A percentile compares a stretch with the other conserved stretches of the same genome.
phyloP scores from a whole-genome alignment of 192 early-diverging fungal genomes.

The Helicostylum pulchrum region DNA sequence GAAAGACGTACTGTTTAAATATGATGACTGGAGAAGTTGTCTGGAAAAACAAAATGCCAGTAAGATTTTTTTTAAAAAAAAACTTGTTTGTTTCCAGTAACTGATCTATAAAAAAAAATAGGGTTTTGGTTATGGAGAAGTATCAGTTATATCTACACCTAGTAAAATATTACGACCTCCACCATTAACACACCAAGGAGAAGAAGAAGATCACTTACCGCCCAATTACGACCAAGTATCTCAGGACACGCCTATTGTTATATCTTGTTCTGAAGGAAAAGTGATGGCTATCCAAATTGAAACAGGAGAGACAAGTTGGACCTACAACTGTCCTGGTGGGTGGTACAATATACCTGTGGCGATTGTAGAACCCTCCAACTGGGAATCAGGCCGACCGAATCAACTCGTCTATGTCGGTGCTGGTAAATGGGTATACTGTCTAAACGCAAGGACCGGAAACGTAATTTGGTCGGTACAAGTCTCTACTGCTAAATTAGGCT shows the following conservation, averaged over 20 bases:
- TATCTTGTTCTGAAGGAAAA: slow-evolving; percentile 21
- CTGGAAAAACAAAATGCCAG: slow-evolving; percentile 30
- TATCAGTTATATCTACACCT: slow-evolving; percentile 16
- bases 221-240: not conserved
- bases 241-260: not conserved
- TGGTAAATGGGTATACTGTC: slow-evolving; percentile 18
- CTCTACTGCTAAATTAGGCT: slow-evolving; percentile 4
- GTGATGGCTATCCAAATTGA: slow-evolving; percentile 16
- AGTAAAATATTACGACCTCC: slow-evolving; percentile 13
- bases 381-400: not conserved
- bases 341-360: slow-evolving; percentile 19
- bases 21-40: slow-evolving; percentile 16
- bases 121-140: slow-evolving; percentile 25
- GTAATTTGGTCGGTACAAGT: slow-evolving; percentile 6
- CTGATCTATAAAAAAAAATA: not conserved
- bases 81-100: too few relatives aligned
- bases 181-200: not conserved
- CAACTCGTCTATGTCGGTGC: slow-evolving; percentile 18
- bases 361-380: slow-evolving; percentile 11
- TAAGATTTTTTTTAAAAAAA: slow-evolving; percentile 13
- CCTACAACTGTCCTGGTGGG: slow-evolving; percentile 21
- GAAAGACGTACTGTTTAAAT: slow-evolving; percentile 14
- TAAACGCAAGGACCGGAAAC: slow-evolving; percentile 11
- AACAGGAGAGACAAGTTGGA: slow-evolving; percentile 20
- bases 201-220: not conserved